Base-by-base conservation (phyloP, 768 basidiomycete species). In the Suillus variegatus region DNA sequence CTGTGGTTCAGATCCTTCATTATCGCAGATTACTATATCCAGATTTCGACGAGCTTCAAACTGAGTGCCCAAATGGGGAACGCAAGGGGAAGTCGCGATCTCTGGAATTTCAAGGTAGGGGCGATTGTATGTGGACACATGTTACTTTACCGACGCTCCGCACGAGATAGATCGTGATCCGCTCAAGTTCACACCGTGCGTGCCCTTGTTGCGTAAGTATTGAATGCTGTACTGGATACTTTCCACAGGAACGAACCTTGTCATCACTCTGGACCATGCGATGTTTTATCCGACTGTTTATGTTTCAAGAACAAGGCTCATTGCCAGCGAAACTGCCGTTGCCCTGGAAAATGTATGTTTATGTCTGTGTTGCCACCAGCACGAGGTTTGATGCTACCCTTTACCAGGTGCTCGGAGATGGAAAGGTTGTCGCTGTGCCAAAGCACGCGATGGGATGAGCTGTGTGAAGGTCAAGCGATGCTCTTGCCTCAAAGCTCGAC, bases 251-350 rank as follows among this genome's bases (percentile, higher is more conserved):
- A 81, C 28, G 68, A 75, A 12, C 87, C 86, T 28, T 90, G 90
- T 70, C 71, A 75, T 18, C 89, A 92, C 72, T 47, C 69, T 14
- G 90, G 90, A 0, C 82, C 84, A 6, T 92, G 90, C 69, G 75
- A 74, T 61, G 69, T 71, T 14, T 72, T 72, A 13, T 70, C 75
- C 0, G 58, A 76, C 0, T 91, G 89, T 64, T 69, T 74, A 3
- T 92, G 91, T 73, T 81, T 76, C 67, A 67, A 69, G 32, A 84
- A 82, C 61, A 73, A 77, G n/a, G 77, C 82, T 0, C 84, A 86
- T 66, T 92, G 91, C 69, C 81, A 83, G 61, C 79, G 82, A 13
- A 80, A 78, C 22, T 92, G 91, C 67, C 75, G 77, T 1, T 92
- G 91, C 69, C 70, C 75, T 28, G 65, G 64, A 9, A 78, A 80